These are phyloP conservation scores for Meyerozyma smithsonii DNA, from an alignment of 1,139 yeast species.

Conservation along the genomic window DNA sequence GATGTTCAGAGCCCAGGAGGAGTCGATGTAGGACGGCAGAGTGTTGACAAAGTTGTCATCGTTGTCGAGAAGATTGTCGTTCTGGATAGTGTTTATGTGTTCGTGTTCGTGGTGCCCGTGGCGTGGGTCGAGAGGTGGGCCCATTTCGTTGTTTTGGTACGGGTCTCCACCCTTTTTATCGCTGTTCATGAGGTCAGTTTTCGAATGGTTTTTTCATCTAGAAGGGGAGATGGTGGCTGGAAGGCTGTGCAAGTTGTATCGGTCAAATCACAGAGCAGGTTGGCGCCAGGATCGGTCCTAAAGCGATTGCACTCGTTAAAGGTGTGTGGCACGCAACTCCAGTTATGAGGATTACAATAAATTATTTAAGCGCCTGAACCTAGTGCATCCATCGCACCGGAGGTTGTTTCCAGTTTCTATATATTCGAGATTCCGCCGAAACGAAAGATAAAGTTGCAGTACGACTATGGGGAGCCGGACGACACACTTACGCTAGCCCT, in stretches of 20 bases:
- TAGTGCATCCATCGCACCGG: background rate
- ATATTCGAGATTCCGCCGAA: constrained; percentile 1
- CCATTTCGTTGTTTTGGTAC: background rate
- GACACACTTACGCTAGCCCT: background rate
- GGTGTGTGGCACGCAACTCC: background rate
- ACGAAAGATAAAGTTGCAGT: constrained; percentile 1
- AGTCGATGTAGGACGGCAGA: constrained; percentile 39
- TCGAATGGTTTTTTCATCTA: background rate
- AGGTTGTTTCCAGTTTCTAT: background rate
- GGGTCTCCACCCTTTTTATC: background rate
- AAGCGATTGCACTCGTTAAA: background rate
- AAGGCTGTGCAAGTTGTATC: background rate
- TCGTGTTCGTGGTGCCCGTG: background rate
- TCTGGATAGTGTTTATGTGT: background rate
- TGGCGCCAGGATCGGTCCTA: background rate
- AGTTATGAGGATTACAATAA: background rate
- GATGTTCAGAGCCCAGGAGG: constrained; percentile 38
- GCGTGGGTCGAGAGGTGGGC: background rate
- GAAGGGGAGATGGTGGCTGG: background rate
- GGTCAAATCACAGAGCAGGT: background rate
- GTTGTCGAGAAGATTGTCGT: background rate
- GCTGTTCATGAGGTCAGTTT: background rate
- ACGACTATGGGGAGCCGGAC: background rate
- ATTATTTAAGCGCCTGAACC: too few relatives aligned
- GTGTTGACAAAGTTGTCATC: constrained; percentile 13